These are phyloP conservation scores for Vitis vinifera DNA, from an alignment of 164 flowering plant genomes.

Conservation along the genomic window ASM3070453v1 NC_081810.1:8497501-8498000, in stretches of 20 bases:
- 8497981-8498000: conserved; percentile 66
- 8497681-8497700: conserved; percentile 45
- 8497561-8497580: conserved; percentile 42
- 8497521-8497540: too few species aligned
- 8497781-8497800: conserved; percentile 44
- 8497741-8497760: conserved; percentile 47
- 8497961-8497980: conserved; percentile 41
- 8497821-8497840: conserved; percentile 39
- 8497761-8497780: conserved; percentile 68
- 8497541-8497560: conserved; percentile 8
- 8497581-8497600: conserved; percentile 27
- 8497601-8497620: conserved; percentile 36
- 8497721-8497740: conserved; percentile 40
- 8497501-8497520: too few species aligned
- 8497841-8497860: conserved; percentile 40
- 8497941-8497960: conserved; percentile 32
- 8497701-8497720: conserved; percentile 38
- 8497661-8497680: conserved; percentile 43
- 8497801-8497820: conserved; percentile 40
- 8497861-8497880: conserved; percentile 46
- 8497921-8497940: conserved; percentile 54
- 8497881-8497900: conserved; percentile 51
- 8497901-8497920: conserved; percentile 39
- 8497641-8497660: conserved; percentile 21
- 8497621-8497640: conserved; percentile 48